phyloP scores from a whole-genome alignment of 768 basidiomycete species.

The Pluteus cervinus region DNA sequence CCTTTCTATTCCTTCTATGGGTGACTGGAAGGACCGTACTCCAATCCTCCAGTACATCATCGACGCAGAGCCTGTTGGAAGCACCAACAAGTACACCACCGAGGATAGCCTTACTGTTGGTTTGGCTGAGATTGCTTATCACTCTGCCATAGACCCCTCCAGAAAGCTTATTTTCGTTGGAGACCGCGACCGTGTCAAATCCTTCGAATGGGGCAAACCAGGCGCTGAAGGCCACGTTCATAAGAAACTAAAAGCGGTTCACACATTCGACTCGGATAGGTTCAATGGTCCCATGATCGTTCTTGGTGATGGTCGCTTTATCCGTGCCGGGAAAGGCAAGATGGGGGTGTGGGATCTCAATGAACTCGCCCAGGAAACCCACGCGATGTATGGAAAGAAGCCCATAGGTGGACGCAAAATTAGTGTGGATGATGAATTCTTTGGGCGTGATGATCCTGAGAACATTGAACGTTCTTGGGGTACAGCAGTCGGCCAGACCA shows the following conservation, averaged over 20 bases:
- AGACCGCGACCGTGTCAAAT: conserved; percentile 29
- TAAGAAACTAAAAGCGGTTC: conserved; percentile 14
- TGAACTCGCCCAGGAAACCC: conserved; percentile 20
- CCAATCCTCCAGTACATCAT: conserved; percentile 23
- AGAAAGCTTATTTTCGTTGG: conserved; percentile 31
- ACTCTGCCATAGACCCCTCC: conserved; percentile 21
- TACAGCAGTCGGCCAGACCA: conserved; percentile 8
- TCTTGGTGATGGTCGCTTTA: conserved; percentile 18
- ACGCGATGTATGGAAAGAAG: conserved; percentile 17
- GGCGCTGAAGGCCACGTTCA: conserved; percentile 2
- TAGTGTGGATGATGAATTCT: not conserved
- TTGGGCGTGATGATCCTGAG: conserved; percentile 2
- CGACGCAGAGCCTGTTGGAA: conserved; percentile 11
- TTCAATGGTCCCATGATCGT: conserved; percentile 25
- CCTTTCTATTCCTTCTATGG: conserved; percentile 15
- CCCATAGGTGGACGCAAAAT: conserved; percentile 13
- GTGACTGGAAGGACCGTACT: conserved; percentile 28
- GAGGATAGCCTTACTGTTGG: conserved; percentile 11
- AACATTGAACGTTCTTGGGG: conserved; percentile 3
- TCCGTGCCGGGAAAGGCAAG: conserved; percentile 27
- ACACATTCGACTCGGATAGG: conserved; percentile 21
- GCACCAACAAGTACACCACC: conserved; percentile 8
- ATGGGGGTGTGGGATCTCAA: conserved; percentile 32
- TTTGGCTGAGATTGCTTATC: conserved; percentile 15
- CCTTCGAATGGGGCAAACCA: conserved; percentile 23